Evolutionary conservation across 257 asterid species (phyloP), one percentile per base, ranked within the genome.

Genomic region (Solanum commersonii): DNA sequence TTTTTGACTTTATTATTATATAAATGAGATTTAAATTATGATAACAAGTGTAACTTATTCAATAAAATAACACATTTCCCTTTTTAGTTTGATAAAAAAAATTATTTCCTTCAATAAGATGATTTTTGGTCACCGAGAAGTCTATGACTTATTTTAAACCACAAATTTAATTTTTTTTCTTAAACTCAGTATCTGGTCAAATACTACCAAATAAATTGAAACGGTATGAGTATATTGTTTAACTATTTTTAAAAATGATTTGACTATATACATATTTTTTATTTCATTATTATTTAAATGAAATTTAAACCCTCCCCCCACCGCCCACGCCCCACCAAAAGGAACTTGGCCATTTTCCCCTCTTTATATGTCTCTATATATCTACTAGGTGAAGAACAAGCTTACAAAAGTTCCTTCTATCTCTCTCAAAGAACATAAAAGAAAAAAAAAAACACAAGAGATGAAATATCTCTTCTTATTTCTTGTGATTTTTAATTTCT

Each of bases 321-420:
- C 2, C 74, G 52, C 65, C 12, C 81, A 8, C 25, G 42, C 14
- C 20, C 88, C 23, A 46, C 37, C 29, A 70, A 38, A 44, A 56
- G 22, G 67, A 18, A 87, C 25, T 87, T 72, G 79, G n/a, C 40
- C 46, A 60, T 89, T 81, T 56, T 72, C 77, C 68, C 60, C 84
- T 70, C 77, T 81, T 67, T 70, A 71, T 88, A 74, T 87, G 85
- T 86, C 71, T 86, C 88, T 86, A 42, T 68, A 49, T 49, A 49
- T 70, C 27, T 16, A 8, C 20, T 0, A 20, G 68, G 78, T 49
- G 87, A 81, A 49, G 70, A 46, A 35, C 52, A 86, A 84, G 63
- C 60, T 88, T 90, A 89, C 93, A 94, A 94, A 92, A 89, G 91
- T 90, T 84, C 90, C 91, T 76, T 23, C 89, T 72, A 86, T 89